Evolutionary conservation across 148 eudicot genomes (phyloP).

Genomic region (Mesembryanthemum crystallinum): DNA sequence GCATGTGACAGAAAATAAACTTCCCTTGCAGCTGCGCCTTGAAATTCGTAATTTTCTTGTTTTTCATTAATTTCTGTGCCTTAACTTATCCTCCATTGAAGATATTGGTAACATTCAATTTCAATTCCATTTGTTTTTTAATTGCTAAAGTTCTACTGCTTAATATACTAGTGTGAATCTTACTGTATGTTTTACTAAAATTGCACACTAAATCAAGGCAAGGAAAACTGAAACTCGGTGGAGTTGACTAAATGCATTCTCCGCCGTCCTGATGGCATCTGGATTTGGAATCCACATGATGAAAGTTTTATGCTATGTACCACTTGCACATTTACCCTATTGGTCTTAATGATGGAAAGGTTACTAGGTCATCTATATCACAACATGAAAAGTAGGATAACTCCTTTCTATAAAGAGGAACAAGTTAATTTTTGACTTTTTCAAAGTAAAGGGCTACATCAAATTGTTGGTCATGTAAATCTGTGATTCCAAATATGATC

Average conservation of each 20-base stretch:
- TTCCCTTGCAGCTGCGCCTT: slow-evolving; percentile 84
- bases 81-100: background rate
- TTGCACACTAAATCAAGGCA: background rate
- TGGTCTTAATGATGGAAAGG: background rate
- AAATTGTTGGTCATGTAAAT: background rate
- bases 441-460: background rate
- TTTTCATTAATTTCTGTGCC: slow-evolving; percentile 10
- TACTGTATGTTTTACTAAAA: background rate
- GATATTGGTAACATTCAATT: background rate
- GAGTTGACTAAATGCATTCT: background rate
- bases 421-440: background rate
- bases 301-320: background rate
- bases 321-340: background rate
- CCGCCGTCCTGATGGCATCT: background rate
- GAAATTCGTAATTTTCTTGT: slow-evolving; percentile 77
- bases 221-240: background rate
- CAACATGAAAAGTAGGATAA: background rate
- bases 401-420: background rate
- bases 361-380: background rate
- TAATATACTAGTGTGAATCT: background rate
- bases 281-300: background rate
- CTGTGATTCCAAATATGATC: background rate
- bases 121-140: background rate
- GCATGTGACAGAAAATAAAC: slow-evolving; percentile 81
- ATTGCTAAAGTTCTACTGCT: background rate